These are phyloP conservation scores for Agaricales sp. DNA, from an alignment of 1,284 basidiomycete species.

Conservation along the genomic window DNA sequence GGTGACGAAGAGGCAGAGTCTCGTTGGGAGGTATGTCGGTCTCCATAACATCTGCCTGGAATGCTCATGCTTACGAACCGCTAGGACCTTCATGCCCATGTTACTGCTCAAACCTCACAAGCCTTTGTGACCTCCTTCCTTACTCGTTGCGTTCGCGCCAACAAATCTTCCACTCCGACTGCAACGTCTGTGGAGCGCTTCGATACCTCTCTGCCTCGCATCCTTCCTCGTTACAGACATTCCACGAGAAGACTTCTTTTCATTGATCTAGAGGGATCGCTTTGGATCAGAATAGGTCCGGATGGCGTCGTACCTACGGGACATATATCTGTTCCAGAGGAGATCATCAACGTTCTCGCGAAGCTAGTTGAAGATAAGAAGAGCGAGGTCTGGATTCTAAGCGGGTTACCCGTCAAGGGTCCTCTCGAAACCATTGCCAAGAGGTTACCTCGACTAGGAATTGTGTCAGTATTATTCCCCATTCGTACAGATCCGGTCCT, in stretches of 20 bases:
- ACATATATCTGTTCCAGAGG: constrained; percentile 22
- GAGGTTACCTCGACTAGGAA: constrained; percentile 58
- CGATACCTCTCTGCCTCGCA: neutral
- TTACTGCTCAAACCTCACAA: constrained; percentile 82
- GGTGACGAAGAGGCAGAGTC: constrained; percentile 56
- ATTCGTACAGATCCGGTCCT: neutral
- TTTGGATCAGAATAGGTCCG: constrained; percentile 34
- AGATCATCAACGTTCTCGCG: neutral
- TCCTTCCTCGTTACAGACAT: constrained; percentile 39
- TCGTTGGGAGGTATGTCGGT: constrained; percentile 56
- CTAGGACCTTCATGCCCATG: constrained; percentile 73
- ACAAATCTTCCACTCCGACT: constrained; percentile 28
- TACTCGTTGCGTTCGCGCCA: constrained; percentile 59
- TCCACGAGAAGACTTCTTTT: constrained; percentile 58
- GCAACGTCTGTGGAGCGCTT: neutral
- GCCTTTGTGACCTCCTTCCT: constrained; percentile 78
- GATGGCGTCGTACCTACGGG: constrained; percentile 38
- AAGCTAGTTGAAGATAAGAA: constrained; percentile 47
- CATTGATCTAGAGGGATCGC: constrained; percentile 72
- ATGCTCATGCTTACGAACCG: neutral
- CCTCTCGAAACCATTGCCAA: constrained; percentile 55
- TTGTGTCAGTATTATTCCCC: constrained; percentile 41
- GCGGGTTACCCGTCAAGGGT: constrained; percentile 56
- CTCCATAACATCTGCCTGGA: neutral
- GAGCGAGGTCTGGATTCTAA: constrained; percentile 79